Evolutionary conservation across 495 filamentous ascomycete species (phyloP).

Genomic region (Penicillium atrosanguineum): DNA sequence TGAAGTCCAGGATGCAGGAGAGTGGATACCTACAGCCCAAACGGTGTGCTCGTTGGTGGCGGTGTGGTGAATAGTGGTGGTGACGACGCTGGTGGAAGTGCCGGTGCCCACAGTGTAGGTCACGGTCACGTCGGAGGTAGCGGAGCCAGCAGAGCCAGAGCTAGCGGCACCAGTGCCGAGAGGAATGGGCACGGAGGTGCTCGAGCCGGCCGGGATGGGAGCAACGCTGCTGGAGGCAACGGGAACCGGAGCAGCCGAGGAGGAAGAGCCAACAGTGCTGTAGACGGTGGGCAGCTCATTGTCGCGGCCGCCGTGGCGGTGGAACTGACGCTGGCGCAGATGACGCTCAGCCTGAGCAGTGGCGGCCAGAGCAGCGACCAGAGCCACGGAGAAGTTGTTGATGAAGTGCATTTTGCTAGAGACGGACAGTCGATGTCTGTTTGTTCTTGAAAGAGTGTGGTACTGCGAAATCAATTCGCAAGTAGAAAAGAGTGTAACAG

Average conservation of each 20-base stretch:
- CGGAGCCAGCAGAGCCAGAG: conserved; percentile 3
- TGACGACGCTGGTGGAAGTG: conserved; percentile 52
- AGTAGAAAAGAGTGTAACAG: conserved; percentile 41
- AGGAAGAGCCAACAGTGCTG: conserved; percentile 4
- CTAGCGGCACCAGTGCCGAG: conserved; percentile 8
- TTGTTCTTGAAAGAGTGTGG: conserved; percentile 1
- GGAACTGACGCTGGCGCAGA: conserved; percentile 33
- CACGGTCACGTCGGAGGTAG: conserved; percentile 47
- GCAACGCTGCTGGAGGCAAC: not conserved
- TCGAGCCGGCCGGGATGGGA: conserved; percentile 14
- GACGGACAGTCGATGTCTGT: conserved; percentile 28
- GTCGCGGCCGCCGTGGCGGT: conserved; percentile 15
- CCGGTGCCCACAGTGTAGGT: conserved; percentile 60
- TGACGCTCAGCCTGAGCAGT: conserved; percentile 41
- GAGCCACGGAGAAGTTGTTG: conserved; percentile 47
- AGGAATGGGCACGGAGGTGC: conserved; percentile 6
- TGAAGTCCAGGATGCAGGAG: not conserved
- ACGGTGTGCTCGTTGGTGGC: conserved; percentile 37
- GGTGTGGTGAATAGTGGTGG: conserved; percentile 55
- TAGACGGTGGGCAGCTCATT: conserved; percentile 11
- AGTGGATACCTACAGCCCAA: conserved; percentile 32
- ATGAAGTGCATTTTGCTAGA: conserved; percentile 39
- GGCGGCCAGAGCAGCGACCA: conserved; percentile 48
- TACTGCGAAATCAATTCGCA: conserved; percentile 52
- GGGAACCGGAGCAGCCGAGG: conserved; percentile 1